phyloP scores from a whole-genome alignment of 306 rosid species.

The Amphicarpaea edgeworthii region DNA sequence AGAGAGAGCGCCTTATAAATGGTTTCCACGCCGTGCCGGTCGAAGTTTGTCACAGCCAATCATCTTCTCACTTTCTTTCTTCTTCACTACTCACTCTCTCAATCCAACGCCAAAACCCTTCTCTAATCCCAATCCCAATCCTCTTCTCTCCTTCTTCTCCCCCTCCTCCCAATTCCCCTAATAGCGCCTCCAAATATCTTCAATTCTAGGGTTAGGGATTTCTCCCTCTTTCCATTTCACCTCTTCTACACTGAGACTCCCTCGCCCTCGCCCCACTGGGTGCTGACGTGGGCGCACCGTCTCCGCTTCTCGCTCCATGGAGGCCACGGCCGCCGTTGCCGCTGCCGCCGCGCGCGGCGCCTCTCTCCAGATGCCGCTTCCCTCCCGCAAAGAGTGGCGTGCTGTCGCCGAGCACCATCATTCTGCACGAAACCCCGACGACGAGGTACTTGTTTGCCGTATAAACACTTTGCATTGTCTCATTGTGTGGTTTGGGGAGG shows the following conservation, averaged over 20 bases:
- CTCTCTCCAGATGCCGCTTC: slow-evolving; percentile 64
- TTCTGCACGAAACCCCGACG: slow-evolving; percentile 65
- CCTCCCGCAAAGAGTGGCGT: slow-evolving; percentile 84
- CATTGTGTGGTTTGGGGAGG: not conserved
- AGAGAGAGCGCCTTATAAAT: slow-evolving; percentile 57
- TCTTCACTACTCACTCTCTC: not conserved
- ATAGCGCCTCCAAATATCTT: not conserved
- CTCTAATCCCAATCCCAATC: not conserved
- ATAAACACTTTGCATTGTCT: slow-evolving; percentile 52
- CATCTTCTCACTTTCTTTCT: slow-evolving; percentile 9
- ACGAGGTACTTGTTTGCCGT: slow-evolving; percentile 68
- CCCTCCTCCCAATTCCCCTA: slow-evolving; percentile 1
- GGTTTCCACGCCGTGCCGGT: slow-evolving; percentile 54
- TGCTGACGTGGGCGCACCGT: slow-evolving; percentile 51
- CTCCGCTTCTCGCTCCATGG: slow-evolving; percentile 63
- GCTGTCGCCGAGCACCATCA: slow-evolving; percentile 87
- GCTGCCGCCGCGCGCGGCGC: slow-evolving; percentile 64
- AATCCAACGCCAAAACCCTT: slow-evolving; percentile 49
- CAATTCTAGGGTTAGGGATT: slow-evolving; percentile 77
- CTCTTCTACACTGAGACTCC: not conserved
- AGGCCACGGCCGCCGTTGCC: slow-evolving; percentile 71
- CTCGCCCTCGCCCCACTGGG: not conserved
- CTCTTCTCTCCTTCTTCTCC: not conserved
- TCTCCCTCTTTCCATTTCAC: not conserved
- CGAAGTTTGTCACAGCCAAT: slow-evolving; percentile 51